Conservation (phyloP, 2,329 filamentous ascomycete species). For the Pezicula radicicola region DNA sequence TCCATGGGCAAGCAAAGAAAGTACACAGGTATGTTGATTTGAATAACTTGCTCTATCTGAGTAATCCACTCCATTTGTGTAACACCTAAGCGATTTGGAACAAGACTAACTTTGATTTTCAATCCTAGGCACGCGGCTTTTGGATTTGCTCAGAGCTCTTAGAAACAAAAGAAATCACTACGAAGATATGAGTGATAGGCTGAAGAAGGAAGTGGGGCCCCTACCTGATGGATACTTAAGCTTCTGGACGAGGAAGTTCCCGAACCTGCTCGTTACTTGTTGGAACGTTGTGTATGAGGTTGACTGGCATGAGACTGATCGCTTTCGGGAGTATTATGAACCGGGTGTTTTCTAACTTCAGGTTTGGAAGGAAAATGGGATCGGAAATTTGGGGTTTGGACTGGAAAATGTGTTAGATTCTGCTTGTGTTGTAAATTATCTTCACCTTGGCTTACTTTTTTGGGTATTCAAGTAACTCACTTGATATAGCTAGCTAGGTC, state of each 20-base stretch:
- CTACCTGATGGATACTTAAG: constrained; percentile 63
- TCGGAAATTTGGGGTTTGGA: background rate
- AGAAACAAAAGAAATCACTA: constrained; percentile 98
- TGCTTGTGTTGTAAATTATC: too few species aligned
- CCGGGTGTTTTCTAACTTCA: constrained; percentile 27
- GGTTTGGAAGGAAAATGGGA: background rate
- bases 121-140: constrained; percentile 50
- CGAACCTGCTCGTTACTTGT: constrained; percentile 63
- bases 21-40: constrained; percentile 63
- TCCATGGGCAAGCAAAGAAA: constrained; percentile 92
- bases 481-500: too few species aligned
- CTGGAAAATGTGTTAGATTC: background rate
- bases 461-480: too few species aligned
- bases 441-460: too few species aligned
- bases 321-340: constrained; percentile 70
- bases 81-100: too few species aligned
- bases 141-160: constrained; percentile 85
- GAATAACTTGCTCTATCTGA: too few species aligned
- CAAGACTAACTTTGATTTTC: too few species aligned
- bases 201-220: constrained; percentile 66
- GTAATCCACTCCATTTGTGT: too few species aligned
- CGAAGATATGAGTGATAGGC: constrained; percentile 84
- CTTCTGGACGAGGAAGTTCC: constrained; percentile 68
- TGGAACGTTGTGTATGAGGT: constrained; percentile 59
- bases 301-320: constrained; percentile 45